Percentiles rank a stretch among this genome's conserved stretches.
phyloP scores from a whole-genome alignment of 2,329 filamentous ascomycete genomes.

The Paracamarosporium sp. region DNA sequence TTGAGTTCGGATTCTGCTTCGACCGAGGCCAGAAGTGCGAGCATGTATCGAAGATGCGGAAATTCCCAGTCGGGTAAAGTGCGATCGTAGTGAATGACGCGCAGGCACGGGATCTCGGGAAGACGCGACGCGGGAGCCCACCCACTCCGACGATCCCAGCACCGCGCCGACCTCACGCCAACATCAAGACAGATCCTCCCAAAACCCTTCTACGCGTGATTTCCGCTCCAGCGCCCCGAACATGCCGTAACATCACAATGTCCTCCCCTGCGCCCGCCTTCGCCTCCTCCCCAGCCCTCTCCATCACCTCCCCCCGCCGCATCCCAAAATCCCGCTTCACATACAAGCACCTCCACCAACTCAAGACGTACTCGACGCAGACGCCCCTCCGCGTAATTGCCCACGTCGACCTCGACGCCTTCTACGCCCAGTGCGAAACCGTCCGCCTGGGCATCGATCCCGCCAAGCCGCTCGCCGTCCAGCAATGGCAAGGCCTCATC shows the following conservation, averaged over 20 bases:
- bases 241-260: conserved; percentile 38
- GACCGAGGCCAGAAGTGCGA: neutral
- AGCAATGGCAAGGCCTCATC: conserved; percentile 94
- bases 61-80: conserved; percentile 18
- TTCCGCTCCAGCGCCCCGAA: neutral
- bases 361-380: conserved; percentile 72
- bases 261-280: conserved; percentile 58
- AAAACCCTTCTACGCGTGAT: neutral
- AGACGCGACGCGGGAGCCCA: conserved; percentile 26
- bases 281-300: conserved; percentile 53
- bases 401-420: conserved; percentile 95
- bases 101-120: conserved; percentile 42
- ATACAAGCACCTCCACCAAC: conserved; percentile 79
- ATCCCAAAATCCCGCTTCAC: conserved; percentile 75
- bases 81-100: conserved; percentile 38
- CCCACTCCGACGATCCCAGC: neutral
- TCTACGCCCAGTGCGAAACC: conserved; percentile 95
- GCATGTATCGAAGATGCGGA: neutral
- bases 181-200: neutral
- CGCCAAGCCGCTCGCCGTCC: conserved; percentile 84
- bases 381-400: conserved; percentile 86
- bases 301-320: conserved; percentile 41
- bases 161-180: neutral
- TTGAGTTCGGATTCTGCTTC: neutral
- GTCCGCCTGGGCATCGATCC: conserved; percentile 78